A percentile compares a stretch with the other conserved stretches of the same genome.
Evolutionary conservation across 352 stramenopile genomes (phyloP).

Genomic region (Phytophthora pisi): DNA sequence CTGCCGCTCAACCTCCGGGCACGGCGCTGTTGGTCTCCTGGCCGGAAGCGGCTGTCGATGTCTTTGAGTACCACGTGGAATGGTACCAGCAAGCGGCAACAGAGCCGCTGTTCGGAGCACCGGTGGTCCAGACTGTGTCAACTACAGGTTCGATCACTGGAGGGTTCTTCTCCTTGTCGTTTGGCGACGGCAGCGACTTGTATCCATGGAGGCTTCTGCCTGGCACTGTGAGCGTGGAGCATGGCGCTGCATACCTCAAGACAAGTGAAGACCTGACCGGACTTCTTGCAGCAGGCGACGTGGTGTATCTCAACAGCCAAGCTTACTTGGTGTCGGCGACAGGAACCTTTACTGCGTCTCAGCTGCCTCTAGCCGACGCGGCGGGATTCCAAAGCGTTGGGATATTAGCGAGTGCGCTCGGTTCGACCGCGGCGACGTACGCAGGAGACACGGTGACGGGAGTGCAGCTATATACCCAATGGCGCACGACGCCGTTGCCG

Average conservation of each 20-base stretch:
- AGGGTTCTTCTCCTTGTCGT: conserved; percentile 71
- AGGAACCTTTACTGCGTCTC: conserved; percentile 75
- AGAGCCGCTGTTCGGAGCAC: conserved; percentile 62
- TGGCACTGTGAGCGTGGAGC: conserved; percentile 57
- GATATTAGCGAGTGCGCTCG: conserved; percentile 34
- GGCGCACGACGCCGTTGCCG: conserved; percentile 58
- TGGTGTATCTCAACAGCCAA: conserved; percentile 74
- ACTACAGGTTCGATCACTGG: conserved; percentile 54
- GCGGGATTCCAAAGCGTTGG: conserved; percentile 32
- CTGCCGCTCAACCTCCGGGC: conserved; percentile 36
- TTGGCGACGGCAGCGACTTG: conserved; percentile 42
- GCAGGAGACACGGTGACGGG: conserved; percentile 50
- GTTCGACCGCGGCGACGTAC: conserved; percentile 38
- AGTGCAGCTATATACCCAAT: conserved; percentile 53
- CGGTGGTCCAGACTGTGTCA: conserved; percentile 57
- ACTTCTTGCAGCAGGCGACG: conserved; percentile 82
- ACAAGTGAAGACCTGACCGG: conserved; percentile 90
- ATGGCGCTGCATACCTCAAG: conserved; percentile 65
- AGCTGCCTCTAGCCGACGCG: conserved; percentile 57
- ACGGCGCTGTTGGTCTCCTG: conserved; percentile 63
- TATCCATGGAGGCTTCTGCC: conserved; percentile 54
- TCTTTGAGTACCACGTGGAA: conserved; percentile 60
- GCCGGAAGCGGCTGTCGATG: conserved; percentile 40
- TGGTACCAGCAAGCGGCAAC: conserved; percentile 70
- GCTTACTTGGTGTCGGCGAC: conserved; percentile 78